Evolutionary conservation across 768 basidiomycete genomes (phyloP).

Genomic region (Pisolithus albus): DNA sequence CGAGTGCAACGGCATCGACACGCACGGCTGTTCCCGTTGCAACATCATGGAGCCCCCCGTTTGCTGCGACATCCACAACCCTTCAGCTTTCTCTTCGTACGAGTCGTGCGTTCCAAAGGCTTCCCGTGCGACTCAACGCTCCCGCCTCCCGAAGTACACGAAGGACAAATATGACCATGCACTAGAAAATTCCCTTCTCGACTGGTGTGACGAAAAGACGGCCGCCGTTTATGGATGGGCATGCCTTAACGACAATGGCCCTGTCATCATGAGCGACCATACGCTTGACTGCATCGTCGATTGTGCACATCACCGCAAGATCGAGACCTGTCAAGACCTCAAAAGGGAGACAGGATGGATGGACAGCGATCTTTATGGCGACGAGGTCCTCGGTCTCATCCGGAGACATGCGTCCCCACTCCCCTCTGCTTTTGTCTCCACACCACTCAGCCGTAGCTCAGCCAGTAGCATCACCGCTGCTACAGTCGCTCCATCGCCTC

Average conservation of each 20-base stretch:
- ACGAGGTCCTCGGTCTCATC: not conserved
- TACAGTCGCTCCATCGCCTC: not conserved
- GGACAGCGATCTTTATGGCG: not conserved
- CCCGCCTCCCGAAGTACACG: slow-evolving; percentile 1
- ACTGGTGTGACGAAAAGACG: slow-evolving; percentile 10
- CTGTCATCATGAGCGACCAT: slow-evolving; percentile 11
- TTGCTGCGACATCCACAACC: slow-evolving; percentile 23
- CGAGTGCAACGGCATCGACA: not conserved
- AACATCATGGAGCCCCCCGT: slow-evolving; percentile 1
- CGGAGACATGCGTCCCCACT: not conserved
- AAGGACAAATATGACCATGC: not conserved
- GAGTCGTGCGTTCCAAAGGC: not conserved
- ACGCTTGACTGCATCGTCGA: slow-evolving; percentile 17
- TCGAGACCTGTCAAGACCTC: slow-evolving; percentile 10
- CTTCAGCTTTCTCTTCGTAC: slow-evolving; percentile 1
- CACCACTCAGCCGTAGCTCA: not conserved
- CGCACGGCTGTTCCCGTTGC: slow-evolving; percentile 14
- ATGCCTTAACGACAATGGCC: slow-evolving; percentile 6
- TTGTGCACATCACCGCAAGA: slow-evolving; percentile 14
- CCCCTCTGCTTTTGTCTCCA: not conserved
- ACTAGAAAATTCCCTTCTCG: slow-evolving; percentile 3
- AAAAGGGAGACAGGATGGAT: slow-evolving; percentile 17
- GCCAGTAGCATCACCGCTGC: not conserved
- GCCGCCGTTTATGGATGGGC: slow-evolving; percentile 1
- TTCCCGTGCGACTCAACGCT: no score